Conservation (phyloP, 495 filamentous ascomycete genomes). For the Lichina pygmaea region DNA sequence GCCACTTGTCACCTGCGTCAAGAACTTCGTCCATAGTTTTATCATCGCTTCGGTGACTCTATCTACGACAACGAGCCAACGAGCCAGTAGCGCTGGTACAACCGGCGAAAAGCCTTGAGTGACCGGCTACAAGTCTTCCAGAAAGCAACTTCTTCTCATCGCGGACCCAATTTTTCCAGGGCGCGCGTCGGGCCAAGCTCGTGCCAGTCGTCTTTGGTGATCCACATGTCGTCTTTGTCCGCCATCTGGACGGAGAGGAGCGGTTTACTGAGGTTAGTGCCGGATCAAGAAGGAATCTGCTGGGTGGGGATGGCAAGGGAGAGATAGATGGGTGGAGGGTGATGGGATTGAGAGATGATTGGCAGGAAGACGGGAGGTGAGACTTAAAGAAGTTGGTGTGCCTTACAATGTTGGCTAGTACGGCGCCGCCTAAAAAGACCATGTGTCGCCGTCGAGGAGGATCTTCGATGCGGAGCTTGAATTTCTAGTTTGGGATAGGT, state of each 20-base stretch:
- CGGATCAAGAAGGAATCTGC: background rate
- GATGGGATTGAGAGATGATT: background rate
- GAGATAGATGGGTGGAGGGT: background rate
- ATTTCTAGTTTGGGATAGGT: slow-evolving; percentile 33
- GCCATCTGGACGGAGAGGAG: slow-evolving; percentile 36
- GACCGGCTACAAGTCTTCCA: too few species aligned
- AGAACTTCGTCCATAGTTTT: too few species aligned
- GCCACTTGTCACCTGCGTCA: too few species aligned
- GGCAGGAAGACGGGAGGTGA: background rate
- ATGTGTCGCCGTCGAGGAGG: slow-evolving; percentile 89
- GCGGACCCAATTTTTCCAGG: slow-evolving; percentile 73
- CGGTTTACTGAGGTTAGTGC: background rate
- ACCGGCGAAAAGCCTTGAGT: too few species aligned
- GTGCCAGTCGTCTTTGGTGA: slow-evolving; percentile 85
- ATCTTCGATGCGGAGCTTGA: slow-evolving; percentile 97
- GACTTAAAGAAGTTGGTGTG: background rate
- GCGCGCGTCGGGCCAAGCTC: slow-evolving; percentile 58
- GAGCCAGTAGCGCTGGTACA: too few species aligned
- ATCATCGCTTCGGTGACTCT: too few species aligned
- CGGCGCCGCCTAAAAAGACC: slow-evolving; percentile 94
- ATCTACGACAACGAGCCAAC: too few species aligned
- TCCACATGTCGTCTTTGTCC: slow-evolving; percentile 97
- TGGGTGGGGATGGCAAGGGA: slow-evolving; percentile 3
- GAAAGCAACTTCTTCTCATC: slow-evolving; percentile 12
- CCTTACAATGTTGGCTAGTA: slow-evolving; percentile 75